Percentiles rank a stretch among this genome's conserved stretches.
Conservation (phyloP, 208 protist genomes). For the Leishmania amazonensis region DNA sequence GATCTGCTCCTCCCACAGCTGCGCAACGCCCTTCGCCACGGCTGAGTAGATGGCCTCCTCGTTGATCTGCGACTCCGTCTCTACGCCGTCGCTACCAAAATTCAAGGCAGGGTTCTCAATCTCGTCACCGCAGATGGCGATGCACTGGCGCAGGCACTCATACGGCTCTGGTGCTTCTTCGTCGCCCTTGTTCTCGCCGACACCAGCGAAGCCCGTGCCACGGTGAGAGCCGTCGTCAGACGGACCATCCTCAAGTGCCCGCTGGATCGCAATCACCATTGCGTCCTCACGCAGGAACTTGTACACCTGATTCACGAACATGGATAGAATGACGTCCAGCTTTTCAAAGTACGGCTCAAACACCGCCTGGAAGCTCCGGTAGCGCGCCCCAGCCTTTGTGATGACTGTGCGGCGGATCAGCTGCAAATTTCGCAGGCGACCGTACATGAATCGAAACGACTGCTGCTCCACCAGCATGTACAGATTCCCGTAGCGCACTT, state of each 20-base stretch:
- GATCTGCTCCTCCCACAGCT: constrained; percentile 85
- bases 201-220: not conserved
- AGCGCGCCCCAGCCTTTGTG: constrained; percentile 55
- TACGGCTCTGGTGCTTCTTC: constrained; percentile 49
- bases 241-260: constrained; percentile 67
- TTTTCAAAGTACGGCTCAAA: constrained; percentile 92
- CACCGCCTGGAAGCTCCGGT: constrained; percentile 62
- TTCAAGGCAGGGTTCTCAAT: constrained; percentile 54
- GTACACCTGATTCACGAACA: constrained; percentile 74
- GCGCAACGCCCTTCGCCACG: constrained; percentile 55
- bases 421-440: constrained; percentile 65
- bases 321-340: constrained; percentile 64
- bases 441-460: constrained; percentile 69
- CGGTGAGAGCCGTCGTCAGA: constrained; percentile 5
- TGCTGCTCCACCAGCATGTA: constrained; percentile 62
- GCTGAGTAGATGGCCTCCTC: constrained; percentile 50
- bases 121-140: constrained; percentile 70
- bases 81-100: constrained; percentile 52
- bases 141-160: constrained; percentile 72
- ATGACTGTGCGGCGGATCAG: constrained; percentile 75
- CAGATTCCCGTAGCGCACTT: constrained; percentile 79
- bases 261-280: constrained; percentile 75
- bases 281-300: constrained; percentile 66
- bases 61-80: constrained; percentile 64
- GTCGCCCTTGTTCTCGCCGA: constrained; percentile 9